A percentile compares a stretch with the other conserved stretches of the same genome.
Conservation (phyloP, 306 rosid species). For the Pterocarpus macrocarpus region DNA sequence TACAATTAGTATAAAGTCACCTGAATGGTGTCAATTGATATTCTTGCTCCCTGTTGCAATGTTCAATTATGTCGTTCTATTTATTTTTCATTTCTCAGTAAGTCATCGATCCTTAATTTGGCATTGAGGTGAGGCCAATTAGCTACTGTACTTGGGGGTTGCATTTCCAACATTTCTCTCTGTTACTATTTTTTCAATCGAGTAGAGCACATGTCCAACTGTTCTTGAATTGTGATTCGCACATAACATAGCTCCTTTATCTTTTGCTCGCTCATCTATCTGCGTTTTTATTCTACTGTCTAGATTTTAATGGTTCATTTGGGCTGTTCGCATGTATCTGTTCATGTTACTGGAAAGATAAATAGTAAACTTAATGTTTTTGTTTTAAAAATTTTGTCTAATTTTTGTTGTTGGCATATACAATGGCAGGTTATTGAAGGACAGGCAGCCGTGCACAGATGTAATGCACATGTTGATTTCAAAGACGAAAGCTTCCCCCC, state of each 20-base stretch:
- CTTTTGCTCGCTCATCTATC: not conserved
- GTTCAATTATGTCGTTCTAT: constrained; percentile 16
- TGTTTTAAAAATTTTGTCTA: constrained; percentile 15
- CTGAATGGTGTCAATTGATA: not conserved
- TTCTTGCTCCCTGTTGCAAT: not conserved
- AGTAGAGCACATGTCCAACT: no score
- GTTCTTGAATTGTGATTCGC: not conserved
- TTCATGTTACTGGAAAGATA: not conserved
- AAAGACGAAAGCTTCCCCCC: constrained; percentile 37
- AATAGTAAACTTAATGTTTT: not conserved
- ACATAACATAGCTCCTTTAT: not conserved
- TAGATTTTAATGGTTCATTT: constrained; percentile 14
- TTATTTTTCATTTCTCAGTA: constrained; percentile 19
- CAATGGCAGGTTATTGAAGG: constrained; percentile 68
- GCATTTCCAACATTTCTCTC: constrained; percentile 1
- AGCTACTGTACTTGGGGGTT: not conserved
- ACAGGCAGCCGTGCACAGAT: constrained; percentile 77
- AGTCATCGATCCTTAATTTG: not conserved
- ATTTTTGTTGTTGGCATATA: constrained; percentile 17
- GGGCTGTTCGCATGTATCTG: not conserved
- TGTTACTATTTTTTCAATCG: no score
- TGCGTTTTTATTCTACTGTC: not conserved
- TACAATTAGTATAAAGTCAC: constrained; percentile 1
- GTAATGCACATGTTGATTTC: constrained; percentile 58
- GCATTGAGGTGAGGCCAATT: constrained; percentile 19